phyloP scores from a whole-genome alignment of 2,329 filamentous ascomycete species.

The Botrytis aclada region DNA sequence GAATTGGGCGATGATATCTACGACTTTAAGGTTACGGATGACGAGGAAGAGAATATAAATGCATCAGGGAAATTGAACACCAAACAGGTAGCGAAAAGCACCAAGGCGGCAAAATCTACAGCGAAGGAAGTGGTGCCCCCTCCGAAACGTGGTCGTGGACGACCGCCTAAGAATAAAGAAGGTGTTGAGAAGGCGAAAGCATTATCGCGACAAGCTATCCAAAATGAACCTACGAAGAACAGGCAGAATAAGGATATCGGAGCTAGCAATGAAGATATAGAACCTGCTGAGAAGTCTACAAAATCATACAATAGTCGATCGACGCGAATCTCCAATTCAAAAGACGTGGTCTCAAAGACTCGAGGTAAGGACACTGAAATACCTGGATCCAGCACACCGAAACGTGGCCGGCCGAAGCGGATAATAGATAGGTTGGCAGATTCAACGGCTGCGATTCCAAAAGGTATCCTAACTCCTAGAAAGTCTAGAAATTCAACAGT shows the following conservation, averaged over 20 bases:
- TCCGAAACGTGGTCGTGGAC: slow-evolving; percentile 8
- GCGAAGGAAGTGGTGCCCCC: not conserved
- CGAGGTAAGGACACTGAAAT: not conserved
- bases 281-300: not conserved
- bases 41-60: slow-evolving; percentile 18
- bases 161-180: slow-evolving; percentile 17
- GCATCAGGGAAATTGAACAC: not conserved
- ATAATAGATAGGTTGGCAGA: not conserved
- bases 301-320: not conserved
- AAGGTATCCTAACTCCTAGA: slow-evolving; percentile 55
- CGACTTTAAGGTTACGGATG: slow-evolving; percentile 18
- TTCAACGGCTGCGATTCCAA: slow-evolving; percentile 37
- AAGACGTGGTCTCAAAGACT: not conserved
- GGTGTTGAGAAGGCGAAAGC: slow-evolving; percentile 18
- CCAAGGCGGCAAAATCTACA: not conserved
- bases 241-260: not conserved
- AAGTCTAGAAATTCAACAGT: slow-evolving; percentile 42
- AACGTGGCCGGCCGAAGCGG: slow-evolving; percentile 24
- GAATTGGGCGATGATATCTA: slow-evolving; percentile 20
- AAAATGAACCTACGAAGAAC: slow-evolving; percentile 1
- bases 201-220: slow-evolving; percentile 17
- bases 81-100: not conserved
- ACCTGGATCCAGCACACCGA: slow-evolving; percentile 24
- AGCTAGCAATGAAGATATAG: not conserved
- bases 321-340: not conserved